A percentile compares a stretch with the other conserved stretches of the same genome.
Conservation (phyloP, 495 filamentous ascomycete species). For the Letharia lupina region DNA sequence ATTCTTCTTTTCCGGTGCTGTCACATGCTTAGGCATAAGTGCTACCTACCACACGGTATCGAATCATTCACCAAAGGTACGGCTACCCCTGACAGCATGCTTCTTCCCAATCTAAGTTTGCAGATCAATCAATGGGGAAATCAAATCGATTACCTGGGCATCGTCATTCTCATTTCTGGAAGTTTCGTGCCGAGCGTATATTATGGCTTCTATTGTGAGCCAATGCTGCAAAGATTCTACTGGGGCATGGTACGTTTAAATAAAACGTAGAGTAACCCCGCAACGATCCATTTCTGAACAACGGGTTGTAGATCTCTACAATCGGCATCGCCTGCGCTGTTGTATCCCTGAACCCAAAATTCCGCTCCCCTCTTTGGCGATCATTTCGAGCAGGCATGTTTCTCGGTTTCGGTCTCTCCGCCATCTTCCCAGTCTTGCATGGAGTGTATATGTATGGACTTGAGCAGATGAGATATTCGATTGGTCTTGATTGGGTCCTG, state of each 20-base stretch:
- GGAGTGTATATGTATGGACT: conserved; percentile 56
- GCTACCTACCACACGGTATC: conserved; percentile 41
- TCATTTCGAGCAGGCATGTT: conserved; percentile 90
- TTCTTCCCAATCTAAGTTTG: neutral
- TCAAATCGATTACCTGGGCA: conserved; percentile 44
- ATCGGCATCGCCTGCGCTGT: conserved; percentile 65
- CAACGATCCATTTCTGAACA: conserved; percentile 43
- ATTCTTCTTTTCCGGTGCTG: conserved; percentile 42
- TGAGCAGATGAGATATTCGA: conserved; percentile 51
- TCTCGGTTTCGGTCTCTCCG: conserved; percentile 77
- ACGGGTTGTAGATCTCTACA: conserved; percentile 57
- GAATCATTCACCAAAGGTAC: conserved; percentile 38
- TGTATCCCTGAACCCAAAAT: conserved; percentile 68
- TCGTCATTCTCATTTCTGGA: conserved; percentile 46
- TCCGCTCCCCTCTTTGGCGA: conserved; percentile 72
- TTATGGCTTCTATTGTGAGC: conserved; percentile 42
- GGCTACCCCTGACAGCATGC: conserved; percentile 2
- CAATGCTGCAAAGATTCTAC: conserved; percentile 31
- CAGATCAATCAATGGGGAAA: conserved; percentile 28
- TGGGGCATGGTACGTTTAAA: conserved; percentile 39
- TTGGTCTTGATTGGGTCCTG: conserved; percentile 77
- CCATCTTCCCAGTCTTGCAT: conserved; percentile 71
- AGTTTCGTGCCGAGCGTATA: conserved; percentile 43
- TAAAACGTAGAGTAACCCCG: conserved; percentile 31
- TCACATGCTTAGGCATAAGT: conserved; percentile 32